Conservation (phyloP, 371 early-diverging fungal genomes). For the Amoeboradix gromovi region DNA sequence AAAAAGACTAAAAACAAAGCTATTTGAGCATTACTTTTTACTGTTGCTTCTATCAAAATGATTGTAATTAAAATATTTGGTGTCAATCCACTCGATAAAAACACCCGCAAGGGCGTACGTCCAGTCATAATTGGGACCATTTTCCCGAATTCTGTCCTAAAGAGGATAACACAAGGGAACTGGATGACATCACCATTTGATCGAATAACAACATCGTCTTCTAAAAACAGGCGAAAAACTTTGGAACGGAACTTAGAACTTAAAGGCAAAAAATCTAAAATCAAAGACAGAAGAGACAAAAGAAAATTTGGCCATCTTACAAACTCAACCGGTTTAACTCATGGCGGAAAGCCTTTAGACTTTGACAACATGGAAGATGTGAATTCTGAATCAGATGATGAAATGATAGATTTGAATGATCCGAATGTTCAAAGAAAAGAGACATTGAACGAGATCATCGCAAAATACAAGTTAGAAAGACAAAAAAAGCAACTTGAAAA, state of each 20-base stretch:
- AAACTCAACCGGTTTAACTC: not conserved
- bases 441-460: not conserved
- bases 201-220: not conserved
- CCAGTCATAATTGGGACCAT: too few species aligned
- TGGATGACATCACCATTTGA: too few species aligned
- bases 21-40: too few species aligned
- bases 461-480: not conserved
- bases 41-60: too few species aligned
- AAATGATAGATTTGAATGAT: not conserved
- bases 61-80: too few species aligned
- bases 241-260: not conserved
- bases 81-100: too few species aligned
- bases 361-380: not conserved
- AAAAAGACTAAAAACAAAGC: too few species aligned
- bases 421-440: not conserved
- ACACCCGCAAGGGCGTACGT: too few species aligned
- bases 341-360: not conserved
- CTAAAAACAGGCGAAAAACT: not conserved
- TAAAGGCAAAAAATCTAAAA: not conserved
- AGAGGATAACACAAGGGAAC: too few species aligned
- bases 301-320: not conserved
- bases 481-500: not conserved
- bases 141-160: too few species aligned
- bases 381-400: not conserved
- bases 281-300: not conserved